A percentile compares a stretch with the other conserved stretches of the same genome.
Evolutionary conservation across 140 eudicot species (phyloP).

Genomic region (Ambrosia hybrid): DNA sequence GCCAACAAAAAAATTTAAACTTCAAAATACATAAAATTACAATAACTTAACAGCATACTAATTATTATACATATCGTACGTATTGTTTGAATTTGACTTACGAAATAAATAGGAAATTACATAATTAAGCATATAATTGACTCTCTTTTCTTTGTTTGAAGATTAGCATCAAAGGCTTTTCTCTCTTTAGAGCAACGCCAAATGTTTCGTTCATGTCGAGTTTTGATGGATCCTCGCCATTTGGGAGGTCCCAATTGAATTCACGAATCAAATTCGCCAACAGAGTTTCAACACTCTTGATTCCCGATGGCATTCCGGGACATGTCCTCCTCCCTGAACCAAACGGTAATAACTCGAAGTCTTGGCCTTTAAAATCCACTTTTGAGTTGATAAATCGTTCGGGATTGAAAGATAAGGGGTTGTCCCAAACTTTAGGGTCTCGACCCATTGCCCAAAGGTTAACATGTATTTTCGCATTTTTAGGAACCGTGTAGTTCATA

Average conservation of each 20-base stretch:
- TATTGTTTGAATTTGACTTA: neutral
- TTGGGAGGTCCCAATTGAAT: neutral
- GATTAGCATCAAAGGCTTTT: neutral
- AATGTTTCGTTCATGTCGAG: conserved; percentile 2
- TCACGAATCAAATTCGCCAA: conserved; percentile 5
- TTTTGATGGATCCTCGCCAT: conserved; percentile 3
- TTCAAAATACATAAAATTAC: neutral
- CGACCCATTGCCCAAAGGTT: no score
- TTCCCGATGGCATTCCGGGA: no score
- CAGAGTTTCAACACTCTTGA: neutral
- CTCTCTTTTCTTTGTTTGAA: no score
- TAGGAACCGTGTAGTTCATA: no score
- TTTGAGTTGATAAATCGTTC: no score
- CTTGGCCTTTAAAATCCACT: no score
- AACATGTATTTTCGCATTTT: no score
- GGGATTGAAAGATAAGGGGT: no score
- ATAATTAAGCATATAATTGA: neutral
- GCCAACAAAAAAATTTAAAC: neutral
- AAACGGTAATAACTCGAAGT: no score
- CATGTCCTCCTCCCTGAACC: no score
- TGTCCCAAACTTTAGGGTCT: no score
- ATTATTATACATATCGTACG: neutral
- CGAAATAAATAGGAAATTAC: neutral
- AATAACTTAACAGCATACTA: neutral
- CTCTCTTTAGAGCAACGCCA: conserved; percentile 2